Base-by-base conservation (phyloP, 1,139 yeast genomes). In the Zhuliangozyma blackwelliae region DNA sequence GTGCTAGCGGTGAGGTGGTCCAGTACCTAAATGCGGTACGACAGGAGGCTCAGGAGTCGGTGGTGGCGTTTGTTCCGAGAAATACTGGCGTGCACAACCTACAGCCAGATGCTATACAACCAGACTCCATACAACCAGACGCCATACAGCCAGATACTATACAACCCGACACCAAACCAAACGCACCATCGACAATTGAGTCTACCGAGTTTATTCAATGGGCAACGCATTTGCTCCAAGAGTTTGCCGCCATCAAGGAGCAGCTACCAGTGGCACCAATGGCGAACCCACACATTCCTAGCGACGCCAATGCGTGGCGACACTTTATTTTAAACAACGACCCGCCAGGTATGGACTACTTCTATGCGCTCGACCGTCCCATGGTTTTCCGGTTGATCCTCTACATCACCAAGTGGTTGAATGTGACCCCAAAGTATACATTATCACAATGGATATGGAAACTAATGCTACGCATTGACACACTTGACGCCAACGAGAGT, bases 361-460 rank as follows among this genome's bases (percentile, higher is more conserved):
- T 61, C 39, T 43, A 44, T 33, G 32, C 35, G 8, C 40, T 69
- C 7, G 65, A 63, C 31, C 68, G 69, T 33, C 49, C 61, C 7
- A 58, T 64, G 1, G 51, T 57, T 11, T 58, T 69, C 42, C 64
- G 61, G 43, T 54, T 69, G 20, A 42, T 70, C 21, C 59, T 63
- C 1, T 59, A 63, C 38, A 52, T 53, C 34, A 65, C 73, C 22
- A 57, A 60, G 36, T 68, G 75, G 74, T 53, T 70, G 28, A 65
- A 64, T 48, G 46, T 53, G 5, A 50, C 59, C 10, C 47, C 55
- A 29, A 59, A 57, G 22, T 53, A 50, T n/a, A 49, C 54, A 25
- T 43, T 68, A 10, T 59, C 67, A 3, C 52, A 47, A 38, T 70
- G 76, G 76, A 57, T 69, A 3, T 68, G 66, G 57, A 38, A 43